Base-by-base conservation (phyloP, 306 rosid genomes). In the Sesbania bispinosa region DNA sequence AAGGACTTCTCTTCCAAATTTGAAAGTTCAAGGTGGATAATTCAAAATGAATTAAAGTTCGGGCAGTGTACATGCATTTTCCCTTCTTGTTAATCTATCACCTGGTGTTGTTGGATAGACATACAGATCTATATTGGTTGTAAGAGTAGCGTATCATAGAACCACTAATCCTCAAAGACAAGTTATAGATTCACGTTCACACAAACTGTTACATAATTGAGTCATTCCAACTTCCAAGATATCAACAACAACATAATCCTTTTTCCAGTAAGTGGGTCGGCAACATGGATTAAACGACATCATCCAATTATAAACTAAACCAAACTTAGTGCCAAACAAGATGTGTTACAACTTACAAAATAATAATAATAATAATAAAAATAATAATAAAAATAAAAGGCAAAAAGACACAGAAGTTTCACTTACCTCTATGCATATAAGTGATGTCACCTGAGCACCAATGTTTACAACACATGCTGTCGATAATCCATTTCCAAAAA, bases 401-500 rank as follows among this genome's bases (percentile, higher is more conserved):
- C 14, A 48, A 14, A 67, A 58, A 18, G 42, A n/a, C n/a, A n/a
- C 35, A 41, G 3, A 24, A 77, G 67, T 64, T 70, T 39, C 67
- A 58, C 21, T 79, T 83, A 94, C 98, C 97, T 94, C 99, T 19
- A 94, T 71, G 78, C 99, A 94, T 82, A 89, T 82, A 82, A 94
- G 78, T 76, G 99, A 86, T 41, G 97, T 87, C 83, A 89, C 90
- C 67, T 94, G 97, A 76, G 97, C 91, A 76, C 99, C 97, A 64
- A 94, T 87, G 76, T 85, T 91, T 61, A 91, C 96, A 60, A 89
- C 88, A 80, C 99, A 94, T 24, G 97, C 94, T 10, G 97, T 91
- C 72, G 97, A 94, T 73, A 91, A 79, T 69, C 99, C 99, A 82
- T 88, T 94, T 73, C 99, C 99, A 30, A 94, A 94, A 77, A 92